Evolutionary conservation across 2,329 filamentous ascomycete genomes (phyloP).

Genomic region (Alternaria viburni): DNA sequence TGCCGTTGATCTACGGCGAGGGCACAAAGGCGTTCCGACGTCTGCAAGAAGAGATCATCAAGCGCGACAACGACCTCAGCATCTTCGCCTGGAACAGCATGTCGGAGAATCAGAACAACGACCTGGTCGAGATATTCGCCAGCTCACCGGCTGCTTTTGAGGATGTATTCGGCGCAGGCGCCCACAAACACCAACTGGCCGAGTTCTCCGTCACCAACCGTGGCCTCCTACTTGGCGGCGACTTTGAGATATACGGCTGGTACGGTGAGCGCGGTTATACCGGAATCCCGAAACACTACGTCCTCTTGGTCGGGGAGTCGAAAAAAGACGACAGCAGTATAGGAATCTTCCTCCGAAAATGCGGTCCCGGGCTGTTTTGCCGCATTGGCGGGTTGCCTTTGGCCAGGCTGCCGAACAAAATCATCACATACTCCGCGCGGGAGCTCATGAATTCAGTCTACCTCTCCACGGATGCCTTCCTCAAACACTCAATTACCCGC

Average conservation of each 20-base stretch:
- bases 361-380: not conserved
- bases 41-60: constrained; percentile 13
- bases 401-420: not conserved
- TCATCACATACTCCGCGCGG: not conserved
- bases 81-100: constrained; percentile 7
- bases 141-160: not conserved
- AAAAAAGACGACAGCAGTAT: not conserved
- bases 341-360: not conserved
- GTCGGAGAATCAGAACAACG: not conserved
- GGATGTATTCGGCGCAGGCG: not conserved
- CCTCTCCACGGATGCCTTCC: not conserved
- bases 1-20: constrained; percentile 39
- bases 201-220: not conserved
- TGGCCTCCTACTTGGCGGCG: not conserved
- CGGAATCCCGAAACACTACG: not conserved
- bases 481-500: not conserved
- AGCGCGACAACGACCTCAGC: constrained; percentile 5
- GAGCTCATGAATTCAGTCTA: not conserved
- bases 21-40: constrained; percentile 16
- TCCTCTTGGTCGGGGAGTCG: not conserved
- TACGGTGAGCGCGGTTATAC: not conserved
- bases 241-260: not conserved
- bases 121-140: not conserved
- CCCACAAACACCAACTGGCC: not conserved
- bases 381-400: not conserved